Conservation (phyloP, 768 basidiomycete genomes). For the Saitozyma sp. region DNA sequence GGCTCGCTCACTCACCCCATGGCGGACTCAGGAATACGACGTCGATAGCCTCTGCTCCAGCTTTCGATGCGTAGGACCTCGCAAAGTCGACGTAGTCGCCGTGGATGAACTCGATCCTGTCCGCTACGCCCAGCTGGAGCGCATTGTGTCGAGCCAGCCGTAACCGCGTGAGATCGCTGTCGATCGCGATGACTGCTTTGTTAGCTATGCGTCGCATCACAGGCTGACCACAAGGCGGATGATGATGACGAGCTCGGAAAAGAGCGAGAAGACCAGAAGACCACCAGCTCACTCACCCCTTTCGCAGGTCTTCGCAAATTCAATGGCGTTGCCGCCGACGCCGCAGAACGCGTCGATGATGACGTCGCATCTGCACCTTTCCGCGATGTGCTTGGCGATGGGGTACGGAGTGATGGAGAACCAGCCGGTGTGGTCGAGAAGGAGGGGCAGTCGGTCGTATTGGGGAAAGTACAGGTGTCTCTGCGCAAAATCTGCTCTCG, state of each 20-base stretch:
- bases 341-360: conserved; percentile 85
- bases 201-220: neutral
- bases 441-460: conserved; percentile 72
- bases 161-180: conserved; percentile 78
- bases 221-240: neutral
- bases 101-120: conserved; percentile 91
- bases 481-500: conserved; percentile 74
- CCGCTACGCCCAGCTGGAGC: conserved; percentile 85
- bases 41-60: conserved; percentile 61
- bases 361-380: conserved; percentile 63
- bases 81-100: conserved; percentile 83
- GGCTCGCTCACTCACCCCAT: conserved; percentile 76
- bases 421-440: conserved; percentile 96
- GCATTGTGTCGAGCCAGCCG: conserved; percentile 93
- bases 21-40: conserved; percentile 92
- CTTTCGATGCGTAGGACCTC: conserved; percentile 51
- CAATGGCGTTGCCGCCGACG: conserved; percentile 95
- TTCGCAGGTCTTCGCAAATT: conserved; percentile 94
- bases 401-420: conserved; percentile 92
- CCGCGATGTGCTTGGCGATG: conserved; percentile 89
- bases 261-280: neutral
- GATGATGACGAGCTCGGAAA: neutral
- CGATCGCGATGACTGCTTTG: conserved; percentile 86
- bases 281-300: conserved; percentile 62
- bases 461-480: conserved; percentile 76